Conservation (phyloP, 768 basidiomycete genomes). For the Tulasnella sp. region DNA sequence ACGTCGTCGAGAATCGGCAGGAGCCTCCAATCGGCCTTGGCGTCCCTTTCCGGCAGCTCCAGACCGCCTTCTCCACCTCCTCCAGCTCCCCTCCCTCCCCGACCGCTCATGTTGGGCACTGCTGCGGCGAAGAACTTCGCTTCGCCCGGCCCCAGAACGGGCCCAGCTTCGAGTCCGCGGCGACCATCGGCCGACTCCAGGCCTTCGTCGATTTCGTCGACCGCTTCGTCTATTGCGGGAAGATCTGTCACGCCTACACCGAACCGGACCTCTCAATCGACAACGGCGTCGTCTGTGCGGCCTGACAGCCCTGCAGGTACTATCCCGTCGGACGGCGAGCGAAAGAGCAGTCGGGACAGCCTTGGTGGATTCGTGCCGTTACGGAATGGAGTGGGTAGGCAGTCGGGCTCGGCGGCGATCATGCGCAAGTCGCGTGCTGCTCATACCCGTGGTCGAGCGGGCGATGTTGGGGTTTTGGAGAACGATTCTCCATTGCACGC, state of each 20-base stretch:
- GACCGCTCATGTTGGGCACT: slow-evolving; percentile 5
- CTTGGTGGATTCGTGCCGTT: neutral
- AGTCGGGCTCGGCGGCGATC: neutral
- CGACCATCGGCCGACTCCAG: slow-evolving; percentile 3
- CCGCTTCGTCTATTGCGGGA: neutral
- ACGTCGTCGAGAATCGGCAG: neutral
- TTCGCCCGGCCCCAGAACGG: neutral
- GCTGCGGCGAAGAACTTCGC: slow-evolving; percentile 6
- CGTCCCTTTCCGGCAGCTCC: neutral
- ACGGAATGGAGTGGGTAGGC: slow-evolving; percentile 3
- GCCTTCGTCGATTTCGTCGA: slow-evolving; percentile 8
- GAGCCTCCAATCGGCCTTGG: slow-evolving; percentile 9
- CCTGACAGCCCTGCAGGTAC: neutral
- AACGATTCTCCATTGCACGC: neutral
- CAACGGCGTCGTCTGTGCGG: neutral
- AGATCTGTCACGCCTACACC: neutral
- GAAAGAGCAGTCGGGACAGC: neutral
- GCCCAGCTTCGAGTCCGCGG: neutral
- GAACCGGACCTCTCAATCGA: neutral
- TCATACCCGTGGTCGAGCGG: neutral
- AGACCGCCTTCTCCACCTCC: slow-evolving; percentile 6
- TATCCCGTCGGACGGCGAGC: neutral
- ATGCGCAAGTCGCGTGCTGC: slow-evolving; percentile 7
- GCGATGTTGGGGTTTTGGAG: neutral
- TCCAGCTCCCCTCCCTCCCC: neutral